phyloP scores from a whole-genome alignment of 2,329 filamentous ascomycete species.

The Pezicula neosporulosa region DNA sequence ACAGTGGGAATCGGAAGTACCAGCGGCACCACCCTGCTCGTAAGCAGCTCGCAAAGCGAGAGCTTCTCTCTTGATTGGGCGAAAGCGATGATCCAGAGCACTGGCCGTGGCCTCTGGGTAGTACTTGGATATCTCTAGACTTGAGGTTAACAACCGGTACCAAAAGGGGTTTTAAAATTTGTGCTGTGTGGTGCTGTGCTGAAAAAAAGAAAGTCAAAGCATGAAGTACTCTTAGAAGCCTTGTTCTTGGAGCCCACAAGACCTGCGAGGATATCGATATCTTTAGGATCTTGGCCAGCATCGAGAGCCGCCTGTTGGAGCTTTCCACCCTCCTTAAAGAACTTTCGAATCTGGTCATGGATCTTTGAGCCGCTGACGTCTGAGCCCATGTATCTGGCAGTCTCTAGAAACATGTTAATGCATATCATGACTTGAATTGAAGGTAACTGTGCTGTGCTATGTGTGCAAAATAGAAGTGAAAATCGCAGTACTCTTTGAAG shows the following conservation, averaged over 20 bases:
- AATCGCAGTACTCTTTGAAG: background rate
- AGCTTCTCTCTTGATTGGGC: constrained; percentile 24
- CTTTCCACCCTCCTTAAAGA: background rate
- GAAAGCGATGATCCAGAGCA: constrained; percentile 25
- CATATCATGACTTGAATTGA: no score
- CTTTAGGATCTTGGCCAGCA: background rate
- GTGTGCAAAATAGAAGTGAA: background rate
- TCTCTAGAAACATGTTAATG: background rate
- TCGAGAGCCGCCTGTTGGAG: background rate
- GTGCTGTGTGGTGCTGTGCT: constrained; percentile 4
- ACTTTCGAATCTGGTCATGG: background rate
- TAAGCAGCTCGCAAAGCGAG: constrained; percentile 12
- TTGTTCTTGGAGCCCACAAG: background rate
- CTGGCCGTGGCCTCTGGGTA: constrained; percentile 15
- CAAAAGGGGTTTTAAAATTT: background rate
- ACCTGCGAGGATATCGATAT: background rate
- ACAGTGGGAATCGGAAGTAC: constrained; percentile 4
- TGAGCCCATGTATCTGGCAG: constrained; percentile 2
- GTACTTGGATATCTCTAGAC: constrained; percentile 17
- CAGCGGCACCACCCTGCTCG: constrained; percentile 5
- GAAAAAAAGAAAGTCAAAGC: constrained; percentile 1
- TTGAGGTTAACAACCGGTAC: constrained; percentile 12
- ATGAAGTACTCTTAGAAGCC: background rate
- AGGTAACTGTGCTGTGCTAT: background rate
- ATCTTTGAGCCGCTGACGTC: background rate